These are phyloP conservation scores for Botrytis medusae DNA, from an alignment of 2,329 filamentous ascomycete genomes.

Conservation along the genomic window DNA sequence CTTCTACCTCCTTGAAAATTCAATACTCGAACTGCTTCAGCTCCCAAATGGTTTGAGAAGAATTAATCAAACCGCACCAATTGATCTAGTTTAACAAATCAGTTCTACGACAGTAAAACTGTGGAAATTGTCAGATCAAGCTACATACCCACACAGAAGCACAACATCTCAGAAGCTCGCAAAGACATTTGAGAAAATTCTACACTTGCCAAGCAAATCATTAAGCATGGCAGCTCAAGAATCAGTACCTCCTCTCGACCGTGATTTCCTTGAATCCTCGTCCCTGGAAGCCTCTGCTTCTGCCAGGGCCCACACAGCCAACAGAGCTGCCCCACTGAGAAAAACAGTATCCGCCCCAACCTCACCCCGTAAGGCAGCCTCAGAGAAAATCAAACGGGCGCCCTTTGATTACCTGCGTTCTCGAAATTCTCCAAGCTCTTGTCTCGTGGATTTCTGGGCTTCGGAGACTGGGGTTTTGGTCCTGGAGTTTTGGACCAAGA, in stretches of 20 bases:
- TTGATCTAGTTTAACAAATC: background rate
- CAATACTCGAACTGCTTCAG: background rate
- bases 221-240: background rate
- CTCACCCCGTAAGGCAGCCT: no score
- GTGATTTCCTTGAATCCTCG: background rate
- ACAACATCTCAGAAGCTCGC: background rate
- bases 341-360: background rate
- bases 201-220: background rate
- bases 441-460: background rate
- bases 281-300: background rate
- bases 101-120: no score
- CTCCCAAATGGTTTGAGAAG: background rate
- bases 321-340: background rate
- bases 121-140: background rate
- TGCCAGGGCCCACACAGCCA: background rate
- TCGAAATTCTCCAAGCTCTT: background rate
- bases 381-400: background rate
- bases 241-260: background rate
- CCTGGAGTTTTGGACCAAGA: background rate
- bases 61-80: background rate
- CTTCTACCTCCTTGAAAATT: background rate
- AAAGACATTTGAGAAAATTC: background rate
- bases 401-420: background rate
- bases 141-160: background rate
- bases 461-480: background rate